Conservation (phyloP, 352 stramenopile species). For the Globisporangium okanoganense region DNA sequence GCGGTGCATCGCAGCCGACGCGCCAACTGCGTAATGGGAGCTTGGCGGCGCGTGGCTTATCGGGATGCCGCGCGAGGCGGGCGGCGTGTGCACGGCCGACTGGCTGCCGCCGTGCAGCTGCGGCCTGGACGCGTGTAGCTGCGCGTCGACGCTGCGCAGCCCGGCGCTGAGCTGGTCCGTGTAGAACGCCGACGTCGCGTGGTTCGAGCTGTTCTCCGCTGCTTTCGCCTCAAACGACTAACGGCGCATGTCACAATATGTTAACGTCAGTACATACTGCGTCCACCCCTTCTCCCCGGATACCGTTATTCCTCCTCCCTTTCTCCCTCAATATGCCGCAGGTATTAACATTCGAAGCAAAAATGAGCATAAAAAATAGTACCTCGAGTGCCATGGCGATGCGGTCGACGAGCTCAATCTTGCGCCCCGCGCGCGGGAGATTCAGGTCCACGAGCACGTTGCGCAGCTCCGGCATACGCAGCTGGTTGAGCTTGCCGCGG, state of each 20-base stretch:
- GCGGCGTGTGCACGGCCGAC: neutral
- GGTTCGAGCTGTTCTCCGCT: constrained; percentile 33
- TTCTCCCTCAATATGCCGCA: neutral
- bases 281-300: no score
- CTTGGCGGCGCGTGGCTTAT: neutral
- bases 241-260: neutral
- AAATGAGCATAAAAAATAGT: neutral
- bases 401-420: constrained; percentile 76
- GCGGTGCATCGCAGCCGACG: constrained; percentile 4
- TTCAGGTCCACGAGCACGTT: constrained; percentile 67
- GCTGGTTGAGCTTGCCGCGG: constrained; percentile 41
- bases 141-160: constrained; percentile 48
- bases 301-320: neutral
- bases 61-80: neutral
- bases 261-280: neutral
- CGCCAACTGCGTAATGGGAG: neutral
- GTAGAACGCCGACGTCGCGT: constrained; percentile 52
- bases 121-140: constrained; percentile 24
- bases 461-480: constrained; percentile 76
- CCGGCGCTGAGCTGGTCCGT: constrained; percentile 41
- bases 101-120: constrained; percentile 9
- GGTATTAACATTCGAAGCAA: neutral
- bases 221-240: constrained; percentile 53
- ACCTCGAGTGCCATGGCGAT: constrained; percentile 66
- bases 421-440: constrained; percentile 63